Conservation (phyloP, 2,329 filamentous ascomycete species). For the Aspergillus clavatus region DNA sequence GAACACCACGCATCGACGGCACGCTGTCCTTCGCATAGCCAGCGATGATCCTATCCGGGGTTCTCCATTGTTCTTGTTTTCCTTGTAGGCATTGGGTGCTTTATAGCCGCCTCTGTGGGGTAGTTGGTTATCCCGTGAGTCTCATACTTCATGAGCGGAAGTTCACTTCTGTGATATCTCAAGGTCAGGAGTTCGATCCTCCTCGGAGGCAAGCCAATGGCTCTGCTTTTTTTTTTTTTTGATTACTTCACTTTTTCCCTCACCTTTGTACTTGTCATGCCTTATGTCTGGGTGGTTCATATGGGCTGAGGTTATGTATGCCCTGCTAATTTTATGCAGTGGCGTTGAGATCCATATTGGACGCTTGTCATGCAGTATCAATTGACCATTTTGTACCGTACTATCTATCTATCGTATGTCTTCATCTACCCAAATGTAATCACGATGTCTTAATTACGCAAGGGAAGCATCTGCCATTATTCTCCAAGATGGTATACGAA, state of each 20-base stretch:
- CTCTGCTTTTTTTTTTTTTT: not conserved
- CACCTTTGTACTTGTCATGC: not conserved
- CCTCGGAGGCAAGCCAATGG: not conserved
- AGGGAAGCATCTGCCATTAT: not conserved
- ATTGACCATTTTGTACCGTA: too few relatives aligned
- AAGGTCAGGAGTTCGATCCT: constrained; percentile 1
- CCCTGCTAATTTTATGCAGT: not conserved
- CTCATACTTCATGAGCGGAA: not conserved
- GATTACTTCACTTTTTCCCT: not conserved
- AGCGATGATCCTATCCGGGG: too few relatives aligned
- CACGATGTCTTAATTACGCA: not conserved
- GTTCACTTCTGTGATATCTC: not conserved
- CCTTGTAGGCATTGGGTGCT: not conserved
- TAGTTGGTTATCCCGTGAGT: not conserved
- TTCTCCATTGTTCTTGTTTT: not conserved
- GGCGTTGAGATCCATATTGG: not conserved
- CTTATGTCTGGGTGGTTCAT: too few relatives aligned
- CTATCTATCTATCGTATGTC: too few relatives aligned
- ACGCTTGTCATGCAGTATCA: too few relatives aligned
- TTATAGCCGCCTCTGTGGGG: not conserved
- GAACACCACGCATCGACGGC: too few relatives aligned
- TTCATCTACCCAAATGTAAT: too few relatives aligned
- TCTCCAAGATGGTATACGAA: not conserved
- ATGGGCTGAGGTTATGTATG: too few relatives aligned
- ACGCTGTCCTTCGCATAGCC: too few relatives aligned